phyloP scores from a whole-genome alignment of 257 asterid species.

The Solanum paucissectum region DNA sequence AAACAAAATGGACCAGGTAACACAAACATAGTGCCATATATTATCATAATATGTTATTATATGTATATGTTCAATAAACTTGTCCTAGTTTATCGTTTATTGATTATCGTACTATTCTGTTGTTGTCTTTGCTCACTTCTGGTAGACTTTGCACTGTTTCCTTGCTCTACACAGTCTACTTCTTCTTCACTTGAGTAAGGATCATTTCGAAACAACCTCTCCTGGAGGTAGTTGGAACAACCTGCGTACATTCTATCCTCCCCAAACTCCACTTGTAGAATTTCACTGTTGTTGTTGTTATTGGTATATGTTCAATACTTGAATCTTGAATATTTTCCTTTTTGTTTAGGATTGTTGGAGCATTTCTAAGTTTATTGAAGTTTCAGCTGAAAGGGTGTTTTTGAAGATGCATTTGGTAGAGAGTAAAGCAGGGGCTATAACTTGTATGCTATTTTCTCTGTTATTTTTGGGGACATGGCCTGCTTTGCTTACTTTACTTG shows the following conservation, averaged over 20 bases:
- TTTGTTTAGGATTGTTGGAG: conserved; percentile 24
- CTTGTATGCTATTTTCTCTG: conserved; percentile 66
- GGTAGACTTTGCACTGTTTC: not conserved
- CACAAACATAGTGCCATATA: not conserved
- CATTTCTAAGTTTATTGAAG: conserved; percentile 11
- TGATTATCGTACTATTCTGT: not conserved
- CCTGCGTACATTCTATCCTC: no score
- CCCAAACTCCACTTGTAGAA: not conserved
- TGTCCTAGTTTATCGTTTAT: not conserved
- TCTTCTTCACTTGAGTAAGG: no score
- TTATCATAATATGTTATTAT: not conserved
- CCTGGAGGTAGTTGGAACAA: not conserved
- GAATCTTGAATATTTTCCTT: not conserved
- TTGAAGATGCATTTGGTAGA: conserved; percentile 75
- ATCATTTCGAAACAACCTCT: no score
- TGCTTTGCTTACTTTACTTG: conserved; percentile 69
- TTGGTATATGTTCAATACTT: not conserved
- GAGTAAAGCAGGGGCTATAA: conserved; percentile 91
- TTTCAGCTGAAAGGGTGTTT: conserved; percentile 6
- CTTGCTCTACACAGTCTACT: not conserved
- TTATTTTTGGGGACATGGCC: conserved; percentile 95
- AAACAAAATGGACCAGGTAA: not conserved
- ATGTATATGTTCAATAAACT: not conserved
- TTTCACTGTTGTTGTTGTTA: no score
- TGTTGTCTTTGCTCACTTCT: no score